A percentile compares a stretch with the other conserved stretches of the same genome.
Conservation (phyloP, 169 alveolate species). For the Hammondia hammondi region DNA sequence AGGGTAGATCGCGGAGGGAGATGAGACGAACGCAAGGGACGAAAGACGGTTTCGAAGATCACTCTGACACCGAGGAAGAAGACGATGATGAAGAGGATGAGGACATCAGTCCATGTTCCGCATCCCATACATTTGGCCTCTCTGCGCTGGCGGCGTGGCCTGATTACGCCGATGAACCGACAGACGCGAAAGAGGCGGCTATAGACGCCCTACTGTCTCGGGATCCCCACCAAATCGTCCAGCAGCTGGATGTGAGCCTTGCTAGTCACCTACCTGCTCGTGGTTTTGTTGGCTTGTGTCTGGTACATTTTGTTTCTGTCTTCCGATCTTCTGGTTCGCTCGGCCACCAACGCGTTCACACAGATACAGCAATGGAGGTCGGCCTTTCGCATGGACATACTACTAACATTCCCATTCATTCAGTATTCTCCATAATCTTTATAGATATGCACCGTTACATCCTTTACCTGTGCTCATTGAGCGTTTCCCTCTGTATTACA, state of each 20-base stretch:
- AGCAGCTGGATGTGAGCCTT: slow-evolving; percentile 37
- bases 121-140: neutral
- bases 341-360: too few species aligned
- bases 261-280: neutral
- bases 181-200: slow-evolving; percentile 22
- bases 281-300: too few species aligned
- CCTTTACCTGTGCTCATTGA: too few species aligned
- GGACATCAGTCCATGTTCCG: neutral
- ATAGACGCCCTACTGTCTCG: slow-evolving; percentile 32
- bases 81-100: slow-evolving; percentile 11
- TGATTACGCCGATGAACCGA: neutral
- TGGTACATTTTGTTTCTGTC: too few species aligned
- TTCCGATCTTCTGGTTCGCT: too few species aligned
- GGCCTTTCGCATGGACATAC: too few species aligned
- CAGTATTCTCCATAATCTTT: too few species aligned
- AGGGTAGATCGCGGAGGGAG: too few species aligned
- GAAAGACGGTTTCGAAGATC: neutral
- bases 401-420: too few species aligned
- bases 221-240: slow-evolving; percentile 34
- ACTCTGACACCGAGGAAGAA: neutral
- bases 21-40: neutral
- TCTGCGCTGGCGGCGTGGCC: neutral
- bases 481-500: too few species aligned
- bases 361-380: too few species aligned
- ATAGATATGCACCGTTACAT: too few species aligned